A percentile compares a stretch with the other conserved stretches of the same genome.
phyloP scores from a whole-genome alignment of 2,329 filamentous ascomycete species.

The Alternaria infectoria region DNA sequence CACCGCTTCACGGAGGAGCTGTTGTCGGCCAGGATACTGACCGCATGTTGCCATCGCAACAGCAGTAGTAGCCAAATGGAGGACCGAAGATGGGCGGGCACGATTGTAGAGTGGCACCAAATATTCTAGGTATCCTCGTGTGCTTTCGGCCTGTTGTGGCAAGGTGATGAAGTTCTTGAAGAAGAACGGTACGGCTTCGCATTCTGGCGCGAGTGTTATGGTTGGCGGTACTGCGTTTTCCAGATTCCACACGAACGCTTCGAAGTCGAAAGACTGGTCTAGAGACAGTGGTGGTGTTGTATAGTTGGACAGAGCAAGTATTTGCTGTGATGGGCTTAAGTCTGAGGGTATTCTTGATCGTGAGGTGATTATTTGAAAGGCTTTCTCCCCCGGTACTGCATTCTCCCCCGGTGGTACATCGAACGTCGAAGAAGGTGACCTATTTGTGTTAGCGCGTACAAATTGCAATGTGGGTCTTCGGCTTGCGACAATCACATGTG shows the following conservation, averaged over 20 bases:
- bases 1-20: slow-evolving; percentile 43
- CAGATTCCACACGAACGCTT: slow-evolving; percentile 41
- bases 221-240: slow-evolving; percentile 32
- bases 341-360: slow-evolving; percentile 19
- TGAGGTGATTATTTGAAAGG: slow-evolving; percentile 15
- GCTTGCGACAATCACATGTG: neutral
- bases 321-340: slow-evolving; percentile 20
- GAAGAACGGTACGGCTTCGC: slow-evolving; percentile 50
- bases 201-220: slow-evolving; percentile 42
- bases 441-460: slow-evolving; percentile 20
- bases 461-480: neutral
- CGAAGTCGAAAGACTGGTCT: slow-evolving; percentile 26
- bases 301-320: slow-evolving; percentile 27
- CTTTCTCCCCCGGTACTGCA: neutral
- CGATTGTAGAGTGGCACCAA: slow-evolving; percentile 48
- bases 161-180: slow-evolving; percentile 51
- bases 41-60: slow-evolving; percentile 48
- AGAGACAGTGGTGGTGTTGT: slow-evolving; percentile 18
- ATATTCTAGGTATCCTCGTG: slow-evolving; percentile 48
- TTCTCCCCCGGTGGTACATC: slow-evolving; percentile 20
- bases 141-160: slow-evolving; percentile 46
- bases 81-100: slow-evolving; percentile 41
- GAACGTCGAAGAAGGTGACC: slow-evolving; percentile 29
- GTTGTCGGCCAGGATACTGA: slow-evolving; percentile 46
- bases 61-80: slow-evolving; percentile 50